Percentiles rank a stretch among this genome's conserved stretches.
These are phyloP conservation scores for Gossypium aridum DNA, from an alignment of 441 rosid genomes.

Conservation along the genomic window DNA sequence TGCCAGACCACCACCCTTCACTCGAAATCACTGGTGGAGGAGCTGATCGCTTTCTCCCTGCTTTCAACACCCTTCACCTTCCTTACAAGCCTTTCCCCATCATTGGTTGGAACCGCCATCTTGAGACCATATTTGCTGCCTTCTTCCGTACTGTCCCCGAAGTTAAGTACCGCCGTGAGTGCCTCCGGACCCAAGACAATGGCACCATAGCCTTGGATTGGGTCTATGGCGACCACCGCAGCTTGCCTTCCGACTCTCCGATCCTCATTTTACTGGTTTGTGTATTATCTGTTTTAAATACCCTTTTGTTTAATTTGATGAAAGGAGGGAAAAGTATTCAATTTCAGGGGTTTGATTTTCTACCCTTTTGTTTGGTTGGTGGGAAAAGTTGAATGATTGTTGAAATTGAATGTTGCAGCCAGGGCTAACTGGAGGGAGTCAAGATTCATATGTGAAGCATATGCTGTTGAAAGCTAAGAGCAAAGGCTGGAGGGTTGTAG, in stretches of 20 bases:
- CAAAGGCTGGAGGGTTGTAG: conserved; percentile 77
- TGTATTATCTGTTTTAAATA: background rate
- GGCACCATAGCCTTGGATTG: conserved; percentile 82
- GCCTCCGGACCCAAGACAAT: conserved; percentile 59
- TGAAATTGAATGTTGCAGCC: conserved; percentile 45
- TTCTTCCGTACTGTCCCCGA: conserved; percentile 50
- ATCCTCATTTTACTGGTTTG: conserved; percentile 65
- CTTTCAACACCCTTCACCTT: conserved; percentile 35
- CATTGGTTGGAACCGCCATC: conserved; percentile 59
- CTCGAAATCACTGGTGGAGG: conserved; percentile 71
- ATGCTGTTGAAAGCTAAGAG: conserved; percentile 54
- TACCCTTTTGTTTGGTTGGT: background rate
- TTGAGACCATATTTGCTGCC: conserved; percentile 80
- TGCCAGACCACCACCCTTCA: conserved; percentile 32
- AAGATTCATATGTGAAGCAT: conserved; percentile 74
- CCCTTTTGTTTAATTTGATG: background rate
- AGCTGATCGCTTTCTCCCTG: conserved; percentile 45
- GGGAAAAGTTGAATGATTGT: background rate
- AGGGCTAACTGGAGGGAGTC: conserved; percentile 84
- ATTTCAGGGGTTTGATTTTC: background rate
- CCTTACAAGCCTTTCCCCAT: conserved; percentile 57
- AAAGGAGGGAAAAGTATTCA: background rate
- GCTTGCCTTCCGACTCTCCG: conserved; percentile 48
- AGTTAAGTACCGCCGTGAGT: conserved; percentile 57
- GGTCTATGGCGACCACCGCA: conserved; percentile 58